Evolutionary conservation across 805 yeast genomes (phyloP).

Genomic region (Grigorovia yakushimaensis): DNA sequence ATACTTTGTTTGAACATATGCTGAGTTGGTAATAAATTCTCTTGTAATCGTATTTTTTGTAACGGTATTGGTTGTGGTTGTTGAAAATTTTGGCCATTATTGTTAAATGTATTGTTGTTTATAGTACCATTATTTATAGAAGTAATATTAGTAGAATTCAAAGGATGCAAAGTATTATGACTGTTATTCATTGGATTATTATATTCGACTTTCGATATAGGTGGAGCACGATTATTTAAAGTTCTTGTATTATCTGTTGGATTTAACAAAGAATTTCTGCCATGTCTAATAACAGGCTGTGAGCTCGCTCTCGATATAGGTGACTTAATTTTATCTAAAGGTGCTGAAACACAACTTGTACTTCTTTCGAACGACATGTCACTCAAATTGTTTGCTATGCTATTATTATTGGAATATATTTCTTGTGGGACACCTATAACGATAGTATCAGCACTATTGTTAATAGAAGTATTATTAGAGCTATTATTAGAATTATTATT

Average conservation of each 20-base stretch:
- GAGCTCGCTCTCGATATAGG: slow-evolving; percentile 1
- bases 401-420: not conserved
- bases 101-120: not conserved
- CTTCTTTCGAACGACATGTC: slow-evolving; percentile 1
- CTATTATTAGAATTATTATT: not conserved
- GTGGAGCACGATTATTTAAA: not conserved
- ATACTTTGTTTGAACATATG: slow-evolving; percentile 1
- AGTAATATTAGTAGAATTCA: not conserved
- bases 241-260: not conserved
- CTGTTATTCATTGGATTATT: no score
- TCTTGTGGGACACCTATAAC: no score
- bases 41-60: slow-evolving; percentile 1
- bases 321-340: not conserved
- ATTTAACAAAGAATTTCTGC: not conserved
- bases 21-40: not conserved
- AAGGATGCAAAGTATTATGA: not conserved
- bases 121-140: not conserved
- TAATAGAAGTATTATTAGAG: not conserved
- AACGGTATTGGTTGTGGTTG: not conserved
- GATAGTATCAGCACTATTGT: no score
- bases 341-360: slow-evolving; percentile 1
- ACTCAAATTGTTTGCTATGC: not conserved
- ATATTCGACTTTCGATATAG: no score
- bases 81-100: not conserved
- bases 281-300: slow-evolving; percentile 1